Conservation (phyloP, 331 rosid species). For the Malus hybrid region DNA sequence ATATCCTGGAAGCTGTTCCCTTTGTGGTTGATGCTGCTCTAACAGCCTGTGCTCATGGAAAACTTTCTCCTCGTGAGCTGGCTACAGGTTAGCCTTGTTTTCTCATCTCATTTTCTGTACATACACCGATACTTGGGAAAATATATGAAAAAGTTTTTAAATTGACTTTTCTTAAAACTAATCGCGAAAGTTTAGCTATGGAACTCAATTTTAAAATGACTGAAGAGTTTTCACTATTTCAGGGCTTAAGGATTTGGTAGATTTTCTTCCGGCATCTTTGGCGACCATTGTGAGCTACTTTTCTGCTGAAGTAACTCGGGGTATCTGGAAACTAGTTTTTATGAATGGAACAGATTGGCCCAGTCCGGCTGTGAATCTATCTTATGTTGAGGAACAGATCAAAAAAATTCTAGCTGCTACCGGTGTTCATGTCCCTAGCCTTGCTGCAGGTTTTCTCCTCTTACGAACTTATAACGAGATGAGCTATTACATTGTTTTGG, state of each 20-base stretch:
- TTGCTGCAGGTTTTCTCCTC: conserved; percentile 63
- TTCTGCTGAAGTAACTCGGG: conserved; percentile 92
- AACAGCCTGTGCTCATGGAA: conserved; percentile 96
- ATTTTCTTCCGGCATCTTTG: conserved; percentile 95
- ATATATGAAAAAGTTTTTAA: not conserved
- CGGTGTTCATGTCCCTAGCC: conserved; percentile 92
- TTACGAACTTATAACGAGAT: not conserved
- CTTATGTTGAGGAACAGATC: conserved; percentile 84
- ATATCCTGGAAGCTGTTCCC: conserved; percentile 89
- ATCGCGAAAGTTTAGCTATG: not conserved
- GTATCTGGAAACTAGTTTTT: conserved; percentile 87
- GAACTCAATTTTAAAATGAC: not conserved
- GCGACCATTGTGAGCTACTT: conserved; percentile 95
- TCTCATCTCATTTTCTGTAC: not conserved
- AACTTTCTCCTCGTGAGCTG: conserved; percentile 91
- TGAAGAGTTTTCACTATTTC: conserved; percentile 17
- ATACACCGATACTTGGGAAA: not conserved
- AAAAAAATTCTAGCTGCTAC: conserved; percentile 91
- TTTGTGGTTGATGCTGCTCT: conserved; percentile 97
- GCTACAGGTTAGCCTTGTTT: conserved; percentile 66
- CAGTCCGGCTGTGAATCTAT: conserved; percentile 86
- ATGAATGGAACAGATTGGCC: conserved; percentile 99
- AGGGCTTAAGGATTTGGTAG: conserved; percentile 98
- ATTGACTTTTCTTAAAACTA: not conserved
- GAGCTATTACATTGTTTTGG: not conserved